These are phyloP conservation scores for Podaxis rugospora DNA, from an alignment of 768 basidiomycete genomes.

Conservation along the genomic window DNA sequence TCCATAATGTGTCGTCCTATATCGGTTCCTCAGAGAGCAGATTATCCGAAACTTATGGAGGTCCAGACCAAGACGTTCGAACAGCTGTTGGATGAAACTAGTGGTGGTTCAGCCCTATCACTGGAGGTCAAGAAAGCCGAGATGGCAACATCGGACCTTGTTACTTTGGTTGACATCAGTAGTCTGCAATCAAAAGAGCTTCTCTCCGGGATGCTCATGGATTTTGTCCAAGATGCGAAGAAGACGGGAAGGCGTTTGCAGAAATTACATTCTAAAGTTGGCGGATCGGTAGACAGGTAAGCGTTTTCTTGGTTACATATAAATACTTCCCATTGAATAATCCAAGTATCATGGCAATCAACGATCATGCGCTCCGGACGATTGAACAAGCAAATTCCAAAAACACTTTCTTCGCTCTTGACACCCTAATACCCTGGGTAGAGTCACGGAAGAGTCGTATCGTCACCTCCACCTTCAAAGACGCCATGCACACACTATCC, in stretches of 20 bases:
- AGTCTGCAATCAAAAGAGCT: conserved; percentile 55
- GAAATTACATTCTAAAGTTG: conserved; percentile 61
- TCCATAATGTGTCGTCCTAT: conserved; percentile 35
- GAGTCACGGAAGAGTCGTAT: conserved; percentile 34
- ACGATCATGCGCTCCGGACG: conserved; percentile 60
- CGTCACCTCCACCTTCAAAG: conserved; percentile 49
- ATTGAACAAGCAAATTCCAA: conserved; percentile 43
- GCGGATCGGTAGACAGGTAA: conserved; percentile 71
- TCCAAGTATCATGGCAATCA: conserved; percentile 66
- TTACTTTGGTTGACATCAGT: conserved; percentile 59
- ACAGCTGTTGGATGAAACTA: conserved; percentile 54
- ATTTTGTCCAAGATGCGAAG: conserved; percentile 60
- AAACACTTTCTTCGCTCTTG: conserved; percentile 24
- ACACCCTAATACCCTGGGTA: conserved; percentile 32
- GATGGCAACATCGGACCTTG: conserved; percentile 69
- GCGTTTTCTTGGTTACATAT: conserved; percentile 18
- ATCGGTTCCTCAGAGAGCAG: conserved; percentile 36
- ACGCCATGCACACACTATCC: conserved; percentile 60
- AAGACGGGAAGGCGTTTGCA: conserved; percentile 55
- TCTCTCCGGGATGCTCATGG: conserved; percentile 45
- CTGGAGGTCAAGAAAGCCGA: conserved; percentile 72
- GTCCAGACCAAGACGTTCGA: conserved; percentile 61
- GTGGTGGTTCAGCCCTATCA: conserved; percentile 55
- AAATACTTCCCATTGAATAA: neutral
- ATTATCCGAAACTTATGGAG: conserved; percentile 58